Base-by-base conservation (phyloP, 257 asterid genomes). In the Jacaranda mimosifolia region DNA sequence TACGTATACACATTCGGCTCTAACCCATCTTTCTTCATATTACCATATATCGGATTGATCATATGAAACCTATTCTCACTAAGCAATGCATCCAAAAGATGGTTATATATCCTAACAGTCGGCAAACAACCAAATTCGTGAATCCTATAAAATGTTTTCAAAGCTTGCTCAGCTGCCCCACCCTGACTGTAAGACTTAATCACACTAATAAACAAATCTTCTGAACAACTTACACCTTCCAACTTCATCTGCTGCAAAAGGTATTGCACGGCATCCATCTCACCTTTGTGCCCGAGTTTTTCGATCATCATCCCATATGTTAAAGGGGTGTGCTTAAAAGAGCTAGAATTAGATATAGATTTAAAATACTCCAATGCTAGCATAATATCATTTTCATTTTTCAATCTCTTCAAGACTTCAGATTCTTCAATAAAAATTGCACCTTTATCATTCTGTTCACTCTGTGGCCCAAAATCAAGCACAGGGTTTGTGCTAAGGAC, bases 171-270 rank as follows among this genome's bases (percentile, higher is more conserved):
- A 3, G 92, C 80, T 0, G 79, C 82, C 58, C 91, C 91, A 15
- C 75, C 86, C 63, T 36, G 73, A 77, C 84, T 83, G 52, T 89
- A 94, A 7, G 94, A 90, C 63, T 85, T 86, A 17, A 94, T 91
- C 77, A 94, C 91, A 62, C 74, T 72, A 38, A 92, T 80, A 71
- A 94, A 89, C 21, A 84, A 49, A 73, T 89, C 92, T 82, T 94
- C 98, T 1, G 97, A 85, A 73, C 92, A 90, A 79, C 64, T 43
- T 32, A 91, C 63, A 3, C 88, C 86, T 35, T 92, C 98, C 80
- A 92, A 77, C 83, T 94, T 87, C 98, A 94, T 94, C 79, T 92
- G 98, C 62, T 90, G 93, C 80, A 94, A 66, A 68, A 92, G 97
- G 83, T 92, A 94, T 55, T 92, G 98, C 71, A 94, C 90, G 53